Conservation (phyloP, 257 asterid genomes). For the Solanum stenotomum region DNA sequence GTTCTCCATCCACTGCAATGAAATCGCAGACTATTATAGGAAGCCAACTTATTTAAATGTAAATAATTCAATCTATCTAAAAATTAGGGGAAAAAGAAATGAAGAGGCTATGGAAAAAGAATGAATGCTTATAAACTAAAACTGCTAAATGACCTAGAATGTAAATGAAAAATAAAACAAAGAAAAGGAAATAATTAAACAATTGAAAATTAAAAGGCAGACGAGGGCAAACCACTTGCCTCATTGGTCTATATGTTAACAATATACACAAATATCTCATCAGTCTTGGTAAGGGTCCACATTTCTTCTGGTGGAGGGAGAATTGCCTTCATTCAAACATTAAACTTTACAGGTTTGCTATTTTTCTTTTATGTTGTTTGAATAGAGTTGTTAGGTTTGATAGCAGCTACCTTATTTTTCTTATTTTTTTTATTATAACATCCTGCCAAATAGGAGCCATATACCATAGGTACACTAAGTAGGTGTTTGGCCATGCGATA, state of each 20-base stretch:
- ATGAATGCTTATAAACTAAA: not conserved
- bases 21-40: not conserved
- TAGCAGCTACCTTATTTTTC: not conserved
- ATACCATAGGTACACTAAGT: not conserved
- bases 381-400: not conserved
- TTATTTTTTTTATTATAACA: not conserved
- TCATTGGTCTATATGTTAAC: not conserved
- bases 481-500: too few relatives aligned
- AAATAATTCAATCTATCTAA: not conserved
- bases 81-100: not conserved
- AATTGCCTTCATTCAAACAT: not conserved
- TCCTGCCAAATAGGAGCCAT: not conserved
- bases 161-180: not conserved
- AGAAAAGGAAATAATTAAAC: not conserved
- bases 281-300: not conserved
- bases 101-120: not conserved
- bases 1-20: conserved; percentile 81
- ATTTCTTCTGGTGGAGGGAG: not conserved
- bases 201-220: not conserved
- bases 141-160: not conserved
- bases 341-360: not conserved
- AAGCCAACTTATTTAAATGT: not conserved
- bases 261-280: not conserved
- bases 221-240: not conserved
- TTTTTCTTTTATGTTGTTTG: not conserved